phyloP scores from a whole-genome alignment of 306 rosid genomes.

The Adenanthera pavonina region DNA sequence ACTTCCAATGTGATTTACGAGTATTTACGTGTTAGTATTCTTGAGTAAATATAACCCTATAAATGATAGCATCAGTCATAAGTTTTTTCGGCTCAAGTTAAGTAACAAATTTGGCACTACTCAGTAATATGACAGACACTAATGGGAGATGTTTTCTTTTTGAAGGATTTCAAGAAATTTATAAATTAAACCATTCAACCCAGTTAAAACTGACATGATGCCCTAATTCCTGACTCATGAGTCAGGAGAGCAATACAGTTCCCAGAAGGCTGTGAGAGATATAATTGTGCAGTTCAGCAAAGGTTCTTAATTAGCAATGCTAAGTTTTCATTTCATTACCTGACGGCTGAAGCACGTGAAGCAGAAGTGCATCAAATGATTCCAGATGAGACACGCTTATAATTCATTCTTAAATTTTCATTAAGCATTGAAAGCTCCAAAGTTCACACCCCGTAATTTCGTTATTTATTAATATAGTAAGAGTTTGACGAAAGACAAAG shows the following conservation, averaged over 20 bases:
- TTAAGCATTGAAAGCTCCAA: conserved; percentile 3
- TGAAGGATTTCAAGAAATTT: conserved; percentile 19
- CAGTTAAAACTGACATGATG: conserved; percentile 10
- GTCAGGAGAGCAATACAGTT: conserved; percentile 5
- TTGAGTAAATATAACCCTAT: conserved; percentile 16
- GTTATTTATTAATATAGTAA: background rate
- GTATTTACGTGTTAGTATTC: background rate
- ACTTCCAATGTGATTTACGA: background rate
- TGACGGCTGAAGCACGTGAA: conserved; percentile 1
- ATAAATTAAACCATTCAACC: background rate
- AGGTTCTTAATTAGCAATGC: background rate
- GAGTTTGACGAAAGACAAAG: background rate
- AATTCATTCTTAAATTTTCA: conserved; percentile 11
- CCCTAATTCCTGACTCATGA: background rate
- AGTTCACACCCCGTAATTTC: background rate
- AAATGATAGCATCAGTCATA: conserved; percentile 14
- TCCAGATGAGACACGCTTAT: conserved; percentile 11
- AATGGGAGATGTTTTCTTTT: background rate
- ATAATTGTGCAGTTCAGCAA: background rate
- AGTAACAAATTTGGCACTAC: background rate
- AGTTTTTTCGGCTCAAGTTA: conserved; percentile 10
- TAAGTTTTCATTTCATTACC: background rate
- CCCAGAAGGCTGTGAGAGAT: conserved; percentile 9
- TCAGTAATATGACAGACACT: conserved; percentile 13
- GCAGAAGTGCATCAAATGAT: conserved; percentile 18